Base-by-base conservation (phyloP, 805 yeast genomes). In the Starmera quercuum region DNA sequence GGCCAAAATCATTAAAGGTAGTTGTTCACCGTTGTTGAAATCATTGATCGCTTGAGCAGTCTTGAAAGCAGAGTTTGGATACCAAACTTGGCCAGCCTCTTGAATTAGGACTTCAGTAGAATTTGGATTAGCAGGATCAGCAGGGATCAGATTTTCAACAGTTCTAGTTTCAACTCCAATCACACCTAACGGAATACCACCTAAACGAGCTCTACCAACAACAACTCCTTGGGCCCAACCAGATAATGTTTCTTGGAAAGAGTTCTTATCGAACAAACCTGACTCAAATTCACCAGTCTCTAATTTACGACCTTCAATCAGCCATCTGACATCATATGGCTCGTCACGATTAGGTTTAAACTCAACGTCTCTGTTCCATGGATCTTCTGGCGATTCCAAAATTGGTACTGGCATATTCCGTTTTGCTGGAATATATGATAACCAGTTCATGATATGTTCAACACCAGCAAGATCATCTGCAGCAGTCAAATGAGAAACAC, bases 71-170 rank as follows among this genome's bases (percentile, higher is more conserved):
- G 95, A 83, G 69, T 92, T 92, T 51, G 99, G 99, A 68, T 88
- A 85, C 99, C 99, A 92, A 47, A 92, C 99, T 69, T 88, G 97
- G 56, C 98, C 99, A 42, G 99, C 97, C 63, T 92, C 98, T 61
- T 83, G 94, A 39, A 85, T 64, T 54, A 82, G 61, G 48, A 75
- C 65, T 63, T 92, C 98, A 28, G 92, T 85, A 13, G 97, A 88
- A 36, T 77, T 87, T 33, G 95, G 95, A 64, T 92, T 92, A 23
- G 99, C 99, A 26, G 99, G 98, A 57, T 92, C 99, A 28, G 99
- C 99, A 31, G 98, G 98, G 42, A 74, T 60, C 49, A 86, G 64
- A 66, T 90, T 92, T 50, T 94, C 97, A 40, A 94, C 78, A 34
- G 79, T 71, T 54, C 92, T 75, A 16, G 94, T 83, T 63, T 92